Evolutionary conservation across 2,329 filamentous ascomycete species (phyloP).

Genomic region (Diaporthe capsici): DNA sequence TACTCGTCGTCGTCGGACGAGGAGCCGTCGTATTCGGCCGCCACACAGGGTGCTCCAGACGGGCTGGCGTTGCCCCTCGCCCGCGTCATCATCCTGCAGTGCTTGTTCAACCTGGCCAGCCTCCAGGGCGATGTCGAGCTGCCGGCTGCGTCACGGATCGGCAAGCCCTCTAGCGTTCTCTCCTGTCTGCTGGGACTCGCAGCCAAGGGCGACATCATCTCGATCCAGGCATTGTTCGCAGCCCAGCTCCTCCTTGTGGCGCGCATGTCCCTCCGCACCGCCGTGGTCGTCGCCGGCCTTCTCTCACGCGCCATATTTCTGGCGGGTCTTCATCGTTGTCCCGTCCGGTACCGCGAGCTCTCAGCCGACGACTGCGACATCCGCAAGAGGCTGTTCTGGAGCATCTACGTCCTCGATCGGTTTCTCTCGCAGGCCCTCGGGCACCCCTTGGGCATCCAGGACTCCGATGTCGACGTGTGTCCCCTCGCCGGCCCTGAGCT

Average conservation of each 20-base stretch:
- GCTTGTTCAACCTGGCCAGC: not conserved
- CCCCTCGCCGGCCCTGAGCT: not conserved
- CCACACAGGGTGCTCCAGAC: not conserved
- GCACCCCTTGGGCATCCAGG: not conserved
- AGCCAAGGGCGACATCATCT: slow-evolving; percentile 55
- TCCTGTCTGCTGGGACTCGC: slow-evolving; percentile 42
- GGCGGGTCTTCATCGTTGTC: slow-evolving; percentile 65
- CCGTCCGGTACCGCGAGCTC: slow-evolving; percentile 63
- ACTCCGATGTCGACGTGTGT: not conserved
- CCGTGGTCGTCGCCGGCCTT: slow-evolving; percentile 62
- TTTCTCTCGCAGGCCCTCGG: slow-evolving; percentile 36
- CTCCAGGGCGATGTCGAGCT: slow-evolving; percentile 38
- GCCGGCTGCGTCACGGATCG: slow-evolving; percentile 46
- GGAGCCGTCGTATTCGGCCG: not conserved
- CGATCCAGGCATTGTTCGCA: slow-evolving; percentile 63
- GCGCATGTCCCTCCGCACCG: slow-evolving; percentile 62
- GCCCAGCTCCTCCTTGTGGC: slow-evolving; percentile 63
- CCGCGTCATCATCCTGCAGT: not conserved
- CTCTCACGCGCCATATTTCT: slow-evolving; percentile 63
- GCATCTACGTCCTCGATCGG: slow-evolving; percentile 55
- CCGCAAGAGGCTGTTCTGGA: slow-evolving; percentile 58
- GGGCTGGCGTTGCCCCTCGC: not conserved
- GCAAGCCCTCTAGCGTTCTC: slow-evolving; percentile 42
- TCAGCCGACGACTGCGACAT: slow-evolving; percentile 51
- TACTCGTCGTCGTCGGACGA: not conserved